Conservation (phyloP, 768 basidiomycete species). For the Termitomyces sp. region DNA sequence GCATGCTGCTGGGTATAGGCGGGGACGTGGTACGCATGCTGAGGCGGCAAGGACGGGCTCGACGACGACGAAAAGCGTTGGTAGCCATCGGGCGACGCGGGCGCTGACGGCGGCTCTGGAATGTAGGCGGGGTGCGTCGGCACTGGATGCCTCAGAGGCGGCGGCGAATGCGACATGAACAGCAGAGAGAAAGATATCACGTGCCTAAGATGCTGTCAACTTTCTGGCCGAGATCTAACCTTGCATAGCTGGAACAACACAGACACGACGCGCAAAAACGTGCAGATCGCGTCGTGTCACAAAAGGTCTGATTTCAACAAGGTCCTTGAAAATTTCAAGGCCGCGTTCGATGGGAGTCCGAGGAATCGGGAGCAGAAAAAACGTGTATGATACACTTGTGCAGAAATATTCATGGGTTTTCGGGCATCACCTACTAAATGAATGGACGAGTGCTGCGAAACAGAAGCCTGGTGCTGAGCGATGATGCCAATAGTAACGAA, state of each 20-base stretch:
- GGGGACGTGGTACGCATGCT: slow-evolving; percentile 36
- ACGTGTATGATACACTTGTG: slow-evolving; percentile 8
- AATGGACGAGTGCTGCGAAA: slow-evolving; percentile 30
- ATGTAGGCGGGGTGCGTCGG: slow-evolving; percentile 86
- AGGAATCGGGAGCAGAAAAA: slow-evolving; percentile 5
- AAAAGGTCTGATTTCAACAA: slow-evolving; percentile 1
- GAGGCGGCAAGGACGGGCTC: slow-evolving; percentile 25
- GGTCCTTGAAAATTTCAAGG: background rate
- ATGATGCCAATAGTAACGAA: slow-evolving; percentile 12
- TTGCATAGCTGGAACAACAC: slow-evolving; percentile 23
- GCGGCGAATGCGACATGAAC: slow-evolving; percentile 46
- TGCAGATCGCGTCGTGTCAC: slow-evolving; percentile 25
- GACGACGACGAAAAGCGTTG: slow-evolving; percentile 68
- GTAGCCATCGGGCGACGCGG: slow-evolving; percentile 68
- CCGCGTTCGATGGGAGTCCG: background rate
- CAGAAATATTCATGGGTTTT: slow-evolving; percentile 1
- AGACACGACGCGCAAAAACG: slow-evolving; percentile 23
- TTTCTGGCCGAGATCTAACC: background rate
- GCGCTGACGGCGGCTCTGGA: slow-evolving; percentile 75
- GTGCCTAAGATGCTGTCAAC: slow-evolving; percentile 13
- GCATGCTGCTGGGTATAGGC: slow-evolving; percentile 35
- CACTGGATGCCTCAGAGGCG: slow-evolving; percentile 82
- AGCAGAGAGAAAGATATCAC: too few species aligned
- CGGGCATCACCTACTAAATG: slow-evolving; percentile 13
- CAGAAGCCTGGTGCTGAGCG: slow-evolving; percentile 21